phyloP scores from a whole-genome alignment of 805 yeast genomes.

The Nakazawaea ishiwadae region DNA sequence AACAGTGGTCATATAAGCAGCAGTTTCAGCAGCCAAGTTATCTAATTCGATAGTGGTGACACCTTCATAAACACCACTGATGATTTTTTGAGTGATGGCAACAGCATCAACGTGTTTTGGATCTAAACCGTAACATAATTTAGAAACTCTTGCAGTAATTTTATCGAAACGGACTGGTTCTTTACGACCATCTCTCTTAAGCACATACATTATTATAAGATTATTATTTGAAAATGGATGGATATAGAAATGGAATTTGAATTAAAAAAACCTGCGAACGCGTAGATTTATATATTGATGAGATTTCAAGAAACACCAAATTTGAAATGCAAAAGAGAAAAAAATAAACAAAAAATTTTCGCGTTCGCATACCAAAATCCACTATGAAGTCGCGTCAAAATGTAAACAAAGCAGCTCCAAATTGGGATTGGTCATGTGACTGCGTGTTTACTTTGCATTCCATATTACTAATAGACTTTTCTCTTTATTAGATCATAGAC shows the following conservation, averaged over 20 bases:
- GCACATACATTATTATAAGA: conserved; percentile 66
- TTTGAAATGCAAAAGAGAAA: too few relatives aligned
- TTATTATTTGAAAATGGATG: not conserved
- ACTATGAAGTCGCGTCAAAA: not conserved
- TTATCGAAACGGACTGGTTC: conserved; percentile 96
- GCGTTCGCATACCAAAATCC: not conserved
- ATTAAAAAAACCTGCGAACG: not conserved
- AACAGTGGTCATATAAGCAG: conserved; percentile 89
- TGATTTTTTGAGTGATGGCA: conserved; percentile 74
- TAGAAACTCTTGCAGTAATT: conserved; percentile 92
- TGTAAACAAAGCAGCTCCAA: not conserved
- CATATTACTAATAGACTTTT: not conserved
- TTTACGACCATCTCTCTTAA: conserved; percentile 90
- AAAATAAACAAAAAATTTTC: too few relatives aligned
- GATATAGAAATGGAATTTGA: not conserved
- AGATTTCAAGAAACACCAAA: too few relatives aligned
- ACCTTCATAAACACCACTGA: conserved; percentile 43
- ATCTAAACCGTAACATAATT: conserved; percentile 93
- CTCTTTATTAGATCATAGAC: too few relatives aligned
- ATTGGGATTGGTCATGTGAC: not conserved
- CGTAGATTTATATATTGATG: not conserved
- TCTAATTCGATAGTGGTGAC: conserved; percentile 37
- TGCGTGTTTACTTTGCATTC: not conserved
- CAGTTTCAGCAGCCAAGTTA: conserved; percentile 76
- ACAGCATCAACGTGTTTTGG: conserved; percentile 92